Percentiles rank a stretch among this genome's conserved stretches.
Evolutionary conservation across 2,329 filamentous ascomycete species (phyloP).

Genomic region (Simplicillium aogashimaense): DNA sequence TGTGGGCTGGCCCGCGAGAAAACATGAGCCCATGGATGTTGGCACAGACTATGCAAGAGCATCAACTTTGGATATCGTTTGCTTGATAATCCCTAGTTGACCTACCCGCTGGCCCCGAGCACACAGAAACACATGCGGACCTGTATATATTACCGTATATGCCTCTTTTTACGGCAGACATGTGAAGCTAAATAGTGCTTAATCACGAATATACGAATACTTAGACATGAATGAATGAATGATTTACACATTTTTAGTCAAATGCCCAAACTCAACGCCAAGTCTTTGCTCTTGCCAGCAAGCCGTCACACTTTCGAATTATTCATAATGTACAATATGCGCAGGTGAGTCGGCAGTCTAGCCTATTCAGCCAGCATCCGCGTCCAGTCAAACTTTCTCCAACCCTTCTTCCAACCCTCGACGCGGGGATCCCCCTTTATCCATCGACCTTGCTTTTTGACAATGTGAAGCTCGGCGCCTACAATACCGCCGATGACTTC

Average conservation of each 20-base stretch:
- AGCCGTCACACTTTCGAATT: too few relatives aligned
- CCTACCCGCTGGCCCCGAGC: too few relatives aligned
- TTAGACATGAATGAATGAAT: too few relatives aligned
- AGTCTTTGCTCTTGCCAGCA: too few relatives aligned
- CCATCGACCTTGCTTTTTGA: constrained; percentile 90
- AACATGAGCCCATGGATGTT: constrained; percentile 30
- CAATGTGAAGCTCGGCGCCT: constrained; percentile 67
- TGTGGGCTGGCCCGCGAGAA: constrained; percentile 25
- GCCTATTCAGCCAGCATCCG: constrained; percentile 38
- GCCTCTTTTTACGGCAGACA: too few relatives aligned
- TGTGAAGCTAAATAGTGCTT: too few relatives aligned
- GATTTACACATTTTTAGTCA: too few relatives aligned
- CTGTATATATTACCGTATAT: too few relatives aligned
- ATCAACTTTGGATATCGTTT: constrained; percentile 38
- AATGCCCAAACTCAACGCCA: too few relatives aligned
- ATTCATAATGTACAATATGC: too few relatives aligned
- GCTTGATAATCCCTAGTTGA: constrained; percentile 22
- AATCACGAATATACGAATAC: too few relatives aligned
- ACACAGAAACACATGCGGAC: too few relatives aligned
- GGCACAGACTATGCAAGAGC: constrained; percentile 32
- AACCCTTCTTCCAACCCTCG: constrained; percentile 72
- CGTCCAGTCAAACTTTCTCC: constrained; percentile 90
- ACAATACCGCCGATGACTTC: constrained; percentile 91
- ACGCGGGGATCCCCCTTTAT: constrained; percentile 56
- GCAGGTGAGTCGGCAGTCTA: not conserved